Evolutionary conservation across 257 asterid species (phyloP), one percentile per base, ranked within the genome.

Genomic region (Nicotiana tabacum): DNA sequence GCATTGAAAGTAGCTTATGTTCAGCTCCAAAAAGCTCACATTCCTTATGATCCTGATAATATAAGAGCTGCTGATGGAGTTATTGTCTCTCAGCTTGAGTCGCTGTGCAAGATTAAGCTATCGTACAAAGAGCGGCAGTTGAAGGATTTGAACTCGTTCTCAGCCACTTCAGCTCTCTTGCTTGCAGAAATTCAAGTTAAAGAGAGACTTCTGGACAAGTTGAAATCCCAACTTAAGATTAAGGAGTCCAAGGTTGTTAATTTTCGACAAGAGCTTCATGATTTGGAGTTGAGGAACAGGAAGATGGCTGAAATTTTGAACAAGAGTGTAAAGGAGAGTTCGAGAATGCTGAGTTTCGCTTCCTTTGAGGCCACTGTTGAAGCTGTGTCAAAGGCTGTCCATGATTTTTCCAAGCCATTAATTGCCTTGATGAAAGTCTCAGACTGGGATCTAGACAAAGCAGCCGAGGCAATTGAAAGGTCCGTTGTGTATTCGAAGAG

Each of bases 381-480:
- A 86, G 90, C 84, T 46, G 94, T 86, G 78, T 86, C 90, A 74
- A 93, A 87, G 89, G 92, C 94, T 60, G 87, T 93, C 82, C 97
- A 94, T 81, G 97, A 91, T 83, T 94, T 94, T 77, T 84, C 97
- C 0, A 94, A 93, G 92, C 97, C 97, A 12, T 87, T 94, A 62
- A 93, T 94, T 85, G 86, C 97, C 81, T 79, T 93, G 39, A 90
- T 93, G 94, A 91, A 94, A 77, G 89, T 83, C 82, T 91, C 97
- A 2, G 94, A 88, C 30, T 94, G 97, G 98, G 94, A 94, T 90
- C 89, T 94, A 35, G 97, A 92, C 88, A 80, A 67, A 82, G 97
- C 97, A 58, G 97, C 90, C 35, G 77, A 87, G 84, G 89, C 88
- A 18, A 87, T 94, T 32, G 90, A 93, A 86, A 82, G 78, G 61